These are phyloP conservation scores for Thielaviopsis ethacetica DNA, from an alignment of 2,329 filamentous ascomycete genomes.

Conservation along the genomic window DNA sequence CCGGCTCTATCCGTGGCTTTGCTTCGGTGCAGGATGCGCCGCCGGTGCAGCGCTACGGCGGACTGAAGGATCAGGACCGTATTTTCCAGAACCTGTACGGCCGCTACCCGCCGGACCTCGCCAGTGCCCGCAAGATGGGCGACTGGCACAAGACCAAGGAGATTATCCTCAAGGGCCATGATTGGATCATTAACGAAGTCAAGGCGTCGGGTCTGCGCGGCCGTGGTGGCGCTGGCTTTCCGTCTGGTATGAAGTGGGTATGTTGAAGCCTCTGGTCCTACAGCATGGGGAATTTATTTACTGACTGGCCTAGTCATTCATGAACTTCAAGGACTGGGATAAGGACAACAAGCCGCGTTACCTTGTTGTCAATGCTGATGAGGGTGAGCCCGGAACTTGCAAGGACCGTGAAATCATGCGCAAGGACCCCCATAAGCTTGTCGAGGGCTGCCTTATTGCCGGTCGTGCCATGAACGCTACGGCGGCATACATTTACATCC, in stretches of 20 bases:
- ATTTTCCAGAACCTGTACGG: slow-evolving; percentile 99
- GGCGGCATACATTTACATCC: slow-evolving; percentile 98
- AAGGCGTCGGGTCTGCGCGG: slow-evolving; percentile 92
- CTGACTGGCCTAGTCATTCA: slow-evolving; percentile 62
- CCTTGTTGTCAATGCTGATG: slow-evolving; percentile 94
- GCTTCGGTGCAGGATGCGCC: slow-evolving; percentile 60
- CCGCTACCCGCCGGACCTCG: slow-evolving; percentile 78
- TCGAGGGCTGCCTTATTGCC: slow-evolving; percentile 91
- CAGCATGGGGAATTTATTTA: not conserved
- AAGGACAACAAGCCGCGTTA: slow-evolving; percentile 94
- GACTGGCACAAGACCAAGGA: slow-evolving; percentile 99
- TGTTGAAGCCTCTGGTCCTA: slow-evolving; percentile 19
- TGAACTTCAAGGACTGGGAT: slow-evolving; percentile 99
- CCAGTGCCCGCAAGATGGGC: slow-evolving; percentile 92
- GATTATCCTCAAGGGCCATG: slow-evolving; percentile 84
- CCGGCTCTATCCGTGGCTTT: slow-evolving; percentile 46
- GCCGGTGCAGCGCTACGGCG: slow-evolving; percentile 57
- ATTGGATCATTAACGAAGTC: slow-evolving; percentile 96
- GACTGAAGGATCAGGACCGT: slow-evolving; percentile 86
- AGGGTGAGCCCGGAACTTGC: slow-evolving; percentile 97
- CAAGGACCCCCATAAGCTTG: slow-evolving; percentile 97
- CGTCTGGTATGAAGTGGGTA: slow-evolving; percentile 98
- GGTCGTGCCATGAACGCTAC: slow-evolving; percentile 98
- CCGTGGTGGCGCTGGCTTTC: slow-evolving; percentile 93
- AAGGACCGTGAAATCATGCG: slow-evolving; percentile 99